Evolutionary conservation across 257 asterid species (phyloP), one percentile per base, ranked within the genome.

Genomic region (Mentha longifolia): DNA sequence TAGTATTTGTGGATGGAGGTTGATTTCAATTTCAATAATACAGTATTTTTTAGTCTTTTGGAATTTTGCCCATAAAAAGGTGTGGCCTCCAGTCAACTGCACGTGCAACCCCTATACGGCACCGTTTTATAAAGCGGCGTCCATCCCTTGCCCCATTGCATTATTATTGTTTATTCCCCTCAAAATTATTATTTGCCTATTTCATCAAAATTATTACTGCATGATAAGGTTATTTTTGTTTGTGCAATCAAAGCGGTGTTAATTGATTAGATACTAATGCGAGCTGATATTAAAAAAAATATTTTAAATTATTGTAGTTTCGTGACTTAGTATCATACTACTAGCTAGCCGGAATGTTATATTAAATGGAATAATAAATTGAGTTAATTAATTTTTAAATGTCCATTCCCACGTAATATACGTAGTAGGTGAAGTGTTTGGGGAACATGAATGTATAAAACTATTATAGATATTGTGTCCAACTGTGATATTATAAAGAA

Each of bases 51-150:
- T n/a, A n/a, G 2, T 10, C 19, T 7, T 7, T 68, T 25, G 68
- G 59, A 41, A 13, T 22, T 22, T 59, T 35, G 73, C 67, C 67
- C 72, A 52, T 62, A 49, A 54, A 54, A 76, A 7, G 50, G 55
- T 49, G 79, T 52, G 71, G 79, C 71, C 55, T 56, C 11, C 13
- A 25, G 72, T 71, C 74, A 70, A 76, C 59, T 57, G 61, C 81
- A 77, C 81, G 81, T 77, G 81, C 74, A 41, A 39, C 45, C 8
- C 60, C 50, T 6, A 75, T 75, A 60, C 70, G 74, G 70, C 79
- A 54, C 61, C 75, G 76, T 63, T 67, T 5, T 30, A 28, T 61
- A 30, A 9, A 11, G 39, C 62, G 50, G 61, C 51, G 55, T 49
- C 22, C 45, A 11, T 55, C 65, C 51, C 35, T 7, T 6, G 11